A percentile compares a stretch with the other conserved stretches of the same genome.
These are phyloP conservation scores for Cladosporium sphaerospermum DNA, from an alignment of 2,329 filamentous ascomycete genomes.

Conservation along the genomic window DNA sequence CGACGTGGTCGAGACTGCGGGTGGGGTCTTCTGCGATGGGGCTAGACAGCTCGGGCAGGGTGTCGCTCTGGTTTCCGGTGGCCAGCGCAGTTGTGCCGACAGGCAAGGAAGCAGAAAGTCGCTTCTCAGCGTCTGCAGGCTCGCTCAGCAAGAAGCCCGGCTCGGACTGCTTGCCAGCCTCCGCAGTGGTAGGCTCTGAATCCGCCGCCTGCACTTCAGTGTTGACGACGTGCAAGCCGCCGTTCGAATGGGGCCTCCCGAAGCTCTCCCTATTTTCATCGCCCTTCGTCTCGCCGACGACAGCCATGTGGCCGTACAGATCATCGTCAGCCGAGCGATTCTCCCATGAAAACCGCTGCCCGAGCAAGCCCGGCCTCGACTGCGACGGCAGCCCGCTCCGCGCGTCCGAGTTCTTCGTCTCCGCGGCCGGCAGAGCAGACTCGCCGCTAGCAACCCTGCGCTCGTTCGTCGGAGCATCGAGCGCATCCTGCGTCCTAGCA, in stretches of 20 bases:
- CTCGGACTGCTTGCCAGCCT: not conserved
- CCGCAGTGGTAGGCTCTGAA: slow-evolving; percentile 9
- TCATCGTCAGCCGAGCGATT: slow-evolving; percentile 15
- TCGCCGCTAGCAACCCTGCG: slow-evolving; percentile 19
- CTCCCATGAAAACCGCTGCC: slow-evolving; percentile 36
- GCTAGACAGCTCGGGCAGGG: slow-evolving; percentile 11
- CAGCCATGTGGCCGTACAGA: slow-evolving; percentile 6
- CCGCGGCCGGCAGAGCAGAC: slow-evolving; percentile 23
- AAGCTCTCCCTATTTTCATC: slow-evolving; percentile 17
- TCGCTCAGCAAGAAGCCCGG: slow-evolving; percentile 3
- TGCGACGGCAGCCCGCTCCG: slow-evolving; percentile 8
- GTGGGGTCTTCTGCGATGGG: slow-evolving; percentile 18
- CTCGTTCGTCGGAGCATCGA: slow-evolving; percentile 24
- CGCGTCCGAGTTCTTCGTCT: slow-evolving; percentile 13
- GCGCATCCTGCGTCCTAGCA: slow-evolving; percentile 23
- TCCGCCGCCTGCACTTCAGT: slow-evolving; percentile 6
- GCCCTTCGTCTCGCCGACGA: slow-evolving; percentile 3
- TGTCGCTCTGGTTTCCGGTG: not conserved
- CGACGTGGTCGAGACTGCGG: slow-evolving; percentile 15
- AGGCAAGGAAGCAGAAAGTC: not conserved
- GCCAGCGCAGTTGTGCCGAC: not conserved
- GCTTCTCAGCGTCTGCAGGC: not conserved
- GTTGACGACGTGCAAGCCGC: slow-evolving; percentile 40
- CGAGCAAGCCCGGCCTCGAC: slow-evolving; percentile 19
- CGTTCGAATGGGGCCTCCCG: slow-evolving; percentile 23